Conservation (phyloP, 2,329 filamentous ascomycete species). For the Boeremia exigua region DNA sequence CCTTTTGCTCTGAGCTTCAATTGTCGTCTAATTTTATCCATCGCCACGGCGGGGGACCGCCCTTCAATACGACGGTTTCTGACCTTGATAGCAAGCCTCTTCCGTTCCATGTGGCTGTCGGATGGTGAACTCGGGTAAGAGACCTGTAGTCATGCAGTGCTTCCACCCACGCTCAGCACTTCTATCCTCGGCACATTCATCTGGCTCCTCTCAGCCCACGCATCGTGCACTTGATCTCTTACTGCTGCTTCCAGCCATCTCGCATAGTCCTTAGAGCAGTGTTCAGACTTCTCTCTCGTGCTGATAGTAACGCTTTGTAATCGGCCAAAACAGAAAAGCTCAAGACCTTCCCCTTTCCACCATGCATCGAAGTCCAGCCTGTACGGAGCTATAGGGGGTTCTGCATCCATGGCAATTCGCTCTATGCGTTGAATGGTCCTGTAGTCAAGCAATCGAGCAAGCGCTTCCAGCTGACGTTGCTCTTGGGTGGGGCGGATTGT, state of each 20-base stretch:
- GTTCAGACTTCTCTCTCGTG: neutral
- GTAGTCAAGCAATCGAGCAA: neutral
- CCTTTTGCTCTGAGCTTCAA: too few relatives aligned
- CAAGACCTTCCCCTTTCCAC: slow-evolving; percentile 13
- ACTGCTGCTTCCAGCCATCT: neutral
- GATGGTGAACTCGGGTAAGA: neutral
- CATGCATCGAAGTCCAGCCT: slow-evolving; percentile 1
- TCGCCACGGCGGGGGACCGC: too few relatives aligned
- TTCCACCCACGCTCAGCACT: neutral
- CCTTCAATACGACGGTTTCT: too few relatives aligned
- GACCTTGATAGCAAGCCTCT: neutral
- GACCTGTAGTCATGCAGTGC: neutral
- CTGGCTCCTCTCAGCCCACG: neutral
- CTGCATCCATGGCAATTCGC: neutral
- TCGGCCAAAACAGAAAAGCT: slow-evolving; percentile 3
- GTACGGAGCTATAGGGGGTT: neutral
- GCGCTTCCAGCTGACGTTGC: neutral
- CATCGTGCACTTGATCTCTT: neutral
- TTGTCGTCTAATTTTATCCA: too few relatives aligned
- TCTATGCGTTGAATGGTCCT: neutral
- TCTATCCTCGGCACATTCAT: neutral
- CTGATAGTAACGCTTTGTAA: neutral
- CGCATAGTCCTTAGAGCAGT: neutral
- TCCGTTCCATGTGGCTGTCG: too few relatives aligned
- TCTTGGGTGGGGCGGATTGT: neutral